Percentiles rank a stretch among this genome's conserved stretches.
Conservation (phyloP, 495 filamentous ascomycete genomes). For the Cercophora newfieldiana region DNA sequence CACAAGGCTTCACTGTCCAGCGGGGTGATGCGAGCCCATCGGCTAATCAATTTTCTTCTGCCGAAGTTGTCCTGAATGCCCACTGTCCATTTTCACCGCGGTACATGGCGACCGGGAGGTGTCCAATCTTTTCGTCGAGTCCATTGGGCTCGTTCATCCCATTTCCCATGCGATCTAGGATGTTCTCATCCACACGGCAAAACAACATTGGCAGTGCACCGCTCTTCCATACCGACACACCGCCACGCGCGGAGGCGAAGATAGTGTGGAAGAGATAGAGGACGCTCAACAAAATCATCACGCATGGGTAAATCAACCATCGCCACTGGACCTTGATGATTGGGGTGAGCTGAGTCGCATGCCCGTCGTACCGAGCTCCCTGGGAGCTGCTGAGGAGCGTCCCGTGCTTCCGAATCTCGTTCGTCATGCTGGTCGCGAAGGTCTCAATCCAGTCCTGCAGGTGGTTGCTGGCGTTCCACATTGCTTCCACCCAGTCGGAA, state of each 20-base stretch:
- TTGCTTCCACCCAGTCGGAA: constrained; percentile 44
- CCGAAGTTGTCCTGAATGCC: constrained; percentile 29
- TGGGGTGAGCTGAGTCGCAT: constrained; percentile 31
- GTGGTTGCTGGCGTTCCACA: constrained; percentile 32
- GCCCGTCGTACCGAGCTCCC: constrained; percentile 28
- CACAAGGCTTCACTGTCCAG: background rate
- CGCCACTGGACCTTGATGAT: constrained; percentile 39
- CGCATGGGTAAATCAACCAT: constrained; percentile 41
- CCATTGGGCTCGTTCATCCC: constrained; percentile 41
- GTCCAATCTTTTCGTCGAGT: constrained; percentile 32
- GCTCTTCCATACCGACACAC: constrained; percentile 41
- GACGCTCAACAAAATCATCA: constrained; percentile 36
- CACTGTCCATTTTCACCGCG: constrained; percentile 34
- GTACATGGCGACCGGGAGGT: constrained; percentile 34
- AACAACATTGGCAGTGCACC: constrained; percentile 42
- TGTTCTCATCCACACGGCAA: constrained; percentile 36
- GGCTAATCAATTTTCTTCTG: background rate
- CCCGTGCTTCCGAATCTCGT: constrained; percentile 35
- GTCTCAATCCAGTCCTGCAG: constrained; percentile 33
- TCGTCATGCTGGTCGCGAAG: constrained; percentile 37
- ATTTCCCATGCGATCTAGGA: constrained; percentile 32
- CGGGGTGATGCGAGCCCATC: background rate
- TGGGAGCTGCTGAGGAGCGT: constrained; percentile 7
- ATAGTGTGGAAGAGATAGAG: constrained; percentile 39
- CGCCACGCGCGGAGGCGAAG: constrained; percentile 32